Evolutionary conservation across 345 rosid genomes (phyloP), one percentile per base, ranked within the genome.

Genomic region (Citrus mangshanensis): DNA sequence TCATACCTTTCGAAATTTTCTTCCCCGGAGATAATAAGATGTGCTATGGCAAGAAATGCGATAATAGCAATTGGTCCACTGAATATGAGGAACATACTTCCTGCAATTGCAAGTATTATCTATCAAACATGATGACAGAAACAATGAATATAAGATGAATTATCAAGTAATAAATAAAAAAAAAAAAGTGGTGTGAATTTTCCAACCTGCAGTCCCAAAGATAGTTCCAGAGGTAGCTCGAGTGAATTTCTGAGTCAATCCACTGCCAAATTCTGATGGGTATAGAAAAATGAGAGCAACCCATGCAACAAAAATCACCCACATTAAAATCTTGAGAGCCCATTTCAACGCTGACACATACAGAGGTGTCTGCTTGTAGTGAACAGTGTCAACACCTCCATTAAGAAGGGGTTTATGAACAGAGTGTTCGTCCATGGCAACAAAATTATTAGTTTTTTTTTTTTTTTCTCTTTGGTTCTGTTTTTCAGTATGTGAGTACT

Each of bases 61-160:
- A 95, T 84, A 22, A 86, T 49, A 60, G 92, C 80, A 84, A 93
- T 73, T 1, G 98, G 98, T 32, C 87, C 94, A 68, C 97, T 91
- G 76, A 88, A 84, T 12, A 74, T 30, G 80, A 93, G 32, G 83
- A 95, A 93, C 25, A 86, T 12, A 86, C 93, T 92, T 62, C 95
- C 98, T 95, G 88, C 77, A 78, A 72, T 62, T 0, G 5, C 63
- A n/a, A 79, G 32, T 38, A 25, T 10, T 49, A 14, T 42, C 14
- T 42, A 42, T 42, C 49, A 74, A n/a, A 16, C 42, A 35, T 49
- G 40, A 77, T 49, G 64, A 5, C 24, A 22, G 22, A 49, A 56
- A 38, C 22, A 35, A 42, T n/a, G 55, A n/a, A 34, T 3, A 34
- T 4, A 24, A 16, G n/a, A 16, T 21, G 24, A 65, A 59, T 2